These are phyloP conservation scores for Amoebophrya sp. DNA, from an alignment of 169 alveolate genomes.

Conservation along the genomic window DNA sequence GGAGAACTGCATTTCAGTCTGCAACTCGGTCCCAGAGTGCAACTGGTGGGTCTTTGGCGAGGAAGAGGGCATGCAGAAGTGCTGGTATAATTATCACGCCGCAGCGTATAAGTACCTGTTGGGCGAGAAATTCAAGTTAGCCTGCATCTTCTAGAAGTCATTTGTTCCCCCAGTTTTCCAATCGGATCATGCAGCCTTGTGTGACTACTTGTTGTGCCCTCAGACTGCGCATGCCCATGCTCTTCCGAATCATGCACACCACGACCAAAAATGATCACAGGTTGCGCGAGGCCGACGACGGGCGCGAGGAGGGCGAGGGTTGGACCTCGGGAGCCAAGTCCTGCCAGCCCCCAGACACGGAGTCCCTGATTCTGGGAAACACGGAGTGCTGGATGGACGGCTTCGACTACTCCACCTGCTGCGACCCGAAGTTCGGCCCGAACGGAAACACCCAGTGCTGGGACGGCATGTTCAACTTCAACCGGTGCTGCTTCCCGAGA, in stretches of 20 bases:
- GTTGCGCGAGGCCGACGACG: neutral
- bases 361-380: neutral
- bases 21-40: neutral
- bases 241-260: no score
- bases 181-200: no score
- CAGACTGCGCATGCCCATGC: no score
- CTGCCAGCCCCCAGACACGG: conserved; percentile 20
- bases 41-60: conserved; percentile 25
- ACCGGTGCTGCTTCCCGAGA: conserved; percentile 27
- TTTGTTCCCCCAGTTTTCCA: no score
- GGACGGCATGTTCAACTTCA: conserved; percentile 29
- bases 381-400: conserved; percentile 23
- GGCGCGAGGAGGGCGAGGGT: neutral
- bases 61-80: conserved; percentile 22
- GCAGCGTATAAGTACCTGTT: no score
- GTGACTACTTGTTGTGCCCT: no score
- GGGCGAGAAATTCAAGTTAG: no score
- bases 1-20: neutral
- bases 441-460: conserved; percentile 27
- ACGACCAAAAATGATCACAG: no score
- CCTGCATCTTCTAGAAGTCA: no score
- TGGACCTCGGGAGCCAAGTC: neutral
- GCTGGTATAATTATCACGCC: neutral
- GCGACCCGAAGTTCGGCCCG: conserved; percentile 24
- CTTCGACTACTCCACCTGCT: neutral